These are phyloP conservation scores for Ilyonectria sp. DNA, from an alignment of 2,329 filamentous ascomycete species.

Conservation along the genomic window DNA sequence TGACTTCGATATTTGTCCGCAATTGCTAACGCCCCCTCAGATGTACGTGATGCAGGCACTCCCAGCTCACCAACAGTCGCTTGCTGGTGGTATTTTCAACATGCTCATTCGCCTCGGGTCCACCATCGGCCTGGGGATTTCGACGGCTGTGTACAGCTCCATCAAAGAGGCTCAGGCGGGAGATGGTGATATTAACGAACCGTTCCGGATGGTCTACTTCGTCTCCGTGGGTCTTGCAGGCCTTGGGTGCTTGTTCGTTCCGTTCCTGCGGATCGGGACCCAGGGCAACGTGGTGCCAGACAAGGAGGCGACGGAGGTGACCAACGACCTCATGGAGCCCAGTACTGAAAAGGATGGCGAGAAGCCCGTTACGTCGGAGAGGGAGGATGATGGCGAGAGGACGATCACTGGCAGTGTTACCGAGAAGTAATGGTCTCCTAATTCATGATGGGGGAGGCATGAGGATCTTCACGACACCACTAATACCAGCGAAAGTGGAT, in stretches of 20 bases:
- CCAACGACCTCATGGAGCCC: conserved; percentile 31
- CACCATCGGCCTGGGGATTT: conserved; percentile 73
- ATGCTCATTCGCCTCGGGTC: conserved; percentile 74
- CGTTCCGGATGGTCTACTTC: conserved; percentile 40
- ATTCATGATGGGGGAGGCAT: background rate
- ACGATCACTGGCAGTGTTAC: conserved; percentile 13
- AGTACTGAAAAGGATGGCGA: conserved; percentile 23
- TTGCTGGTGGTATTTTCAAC: conserved; percentile 79
- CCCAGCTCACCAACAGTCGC: conserved; percentile 73
- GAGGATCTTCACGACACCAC: background rate
- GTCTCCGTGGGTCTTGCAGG: conserved; percentile 41
- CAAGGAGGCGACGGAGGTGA: conserved; percentile 16
- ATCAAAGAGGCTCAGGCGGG: conserved; percentile 48
- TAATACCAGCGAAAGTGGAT: background rate
- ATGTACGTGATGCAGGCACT: conserved; percentile 80
- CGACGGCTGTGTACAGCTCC: conserved; percentile 72
- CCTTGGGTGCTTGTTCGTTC: conserved; percentile 33
- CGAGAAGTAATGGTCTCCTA: conserved; percentile 12
- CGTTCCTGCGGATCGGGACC: conserved; percentile 40
- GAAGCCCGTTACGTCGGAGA: conserved; percentile 5
- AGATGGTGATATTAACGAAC: conserved; percentile 29
- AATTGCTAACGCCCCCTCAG: conserved; percentile 51
- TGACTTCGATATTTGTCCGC: background rate
- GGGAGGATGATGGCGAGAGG: conserved; percentile 19
- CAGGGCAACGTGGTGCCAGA: conserved; percentile 38